These are phyloP conservation scores for Strobilomyces dryophilus DNA, from an alignment of 768 basidiomycete genomes.

Conservation along the genomic window DNA sequence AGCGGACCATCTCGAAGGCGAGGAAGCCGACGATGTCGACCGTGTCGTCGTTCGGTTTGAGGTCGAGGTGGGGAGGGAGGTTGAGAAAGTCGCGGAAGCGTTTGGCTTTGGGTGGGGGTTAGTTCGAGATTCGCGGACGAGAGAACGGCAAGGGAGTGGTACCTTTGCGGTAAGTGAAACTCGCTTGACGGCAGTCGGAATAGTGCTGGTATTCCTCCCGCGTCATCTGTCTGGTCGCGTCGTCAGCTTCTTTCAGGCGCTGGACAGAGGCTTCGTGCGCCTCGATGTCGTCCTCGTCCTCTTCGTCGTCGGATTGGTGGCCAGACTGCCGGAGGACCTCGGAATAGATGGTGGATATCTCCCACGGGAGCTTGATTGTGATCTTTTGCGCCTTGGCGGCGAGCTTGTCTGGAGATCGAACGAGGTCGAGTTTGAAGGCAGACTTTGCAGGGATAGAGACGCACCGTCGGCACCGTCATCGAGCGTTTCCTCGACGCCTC, in stretches of 20 bases:
- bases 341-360: constrained; percentile 86
- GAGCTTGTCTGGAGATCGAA: constrained; percentile 55
- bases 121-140: neutral
- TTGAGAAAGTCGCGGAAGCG: constrained; percentile 85
- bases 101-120: constrained; percentile 52
- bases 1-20: constrained; percentile 95
- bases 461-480: constrained; percentile 82
- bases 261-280: constrained; percentile 93
- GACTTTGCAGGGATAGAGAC: constrained; percentile 6
- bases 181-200: constrained; percentile 93
- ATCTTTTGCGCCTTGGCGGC: constrained; percentile 86
- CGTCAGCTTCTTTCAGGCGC: constrained; percentile 91
- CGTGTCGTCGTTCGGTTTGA: constrained; percentile 90
- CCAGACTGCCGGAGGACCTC: constrained; percentile 74
- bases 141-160: constrained; percentile 4
- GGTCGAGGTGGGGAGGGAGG: constrained; percentile 78
- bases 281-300: constrained; percentile 94
- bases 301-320: constrained; percentile 89
- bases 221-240: constrained; percentile 93
- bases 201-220: constrained; percentile 96
- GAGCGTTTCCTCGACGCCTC: constrained; percentile 73
- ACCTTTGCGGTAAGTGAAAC: constrained; percentile 97
- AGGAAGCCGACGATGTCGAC: constrained; percentile 96
- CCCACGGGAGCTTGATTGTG: constrained; percentile 95
- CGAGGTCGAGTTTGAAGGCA: neutral